Evolutionary conservation across 768 basidiomycete species (phyloP).

Genomic region (Lanmaoa pseudosensibilis): DNA sequence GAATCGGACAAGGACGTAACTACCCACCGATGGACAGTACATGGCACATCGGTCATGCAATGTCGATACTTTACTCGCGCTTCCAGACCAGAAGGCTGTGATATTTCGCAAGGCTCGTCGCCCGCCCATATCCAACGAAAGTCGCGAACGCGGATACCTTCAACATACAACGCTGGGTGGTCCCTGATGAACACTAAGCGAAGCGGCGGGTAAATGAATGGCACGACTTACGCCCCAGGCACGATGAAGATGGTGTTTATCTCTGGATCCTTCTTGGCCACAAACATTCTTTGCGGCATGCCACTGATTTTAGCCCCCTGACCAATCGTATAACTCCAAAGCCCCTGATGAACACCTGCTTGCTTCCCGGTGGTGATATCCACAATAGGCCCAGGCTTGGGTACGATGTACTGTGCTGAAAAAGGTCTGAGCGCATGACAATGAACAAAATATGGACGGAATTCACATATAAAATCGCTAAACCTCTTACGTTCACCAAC

Average conservation of each 20-base stretch:
- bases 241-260: slow-evolving; percentile 76
- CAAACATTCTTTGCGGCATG: slow-evolving; percentile 61
- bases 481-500: slow-evolving; percentile 81
- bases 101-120: slow-evolving; percentile 47
- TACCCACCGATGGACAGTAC: slow-evolving; percentile 51
- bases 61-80: slow-evolving; percentile 68
- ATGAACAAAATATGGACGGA: background rate
- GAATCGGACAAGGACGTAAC: background rate
- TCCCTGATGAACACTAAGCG: slow-evolving; percentile 40
- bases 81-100: slow-evolving; percentile 43
- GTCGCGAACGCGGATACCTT: slow-evolving; percentile 39
- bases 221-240: slow-evolving; percentile 56
- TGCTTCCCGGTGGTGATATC: slow-evolving; percentile 52
- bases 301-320: slow-evolving; percentile 72
- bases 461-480: slow-evolving; percentile 67
- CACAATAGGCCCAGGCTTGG: slow-evolving; percentile 69
- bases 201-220: background rate
- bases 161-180: slow-evolving; percentile 55
- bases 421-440: background rate
- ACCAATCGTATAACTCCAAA: slow-evolving; percentile 87
- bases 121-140: slow-evolving; percentile 83
- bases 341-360: slow-evolving; percentile 64
- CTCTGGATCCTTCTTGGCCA: slow-evolving; percentile 64
- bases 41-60: slow-evolving; percentile 56
- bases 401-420: slow-evolving; percentile 73